Evolutionary conservation across 2,329 filamentous ascomycete species (phyloP), one percentile per base, ranked within the genome.

Genomic region (Cytospora paraplurivora): DNA sequence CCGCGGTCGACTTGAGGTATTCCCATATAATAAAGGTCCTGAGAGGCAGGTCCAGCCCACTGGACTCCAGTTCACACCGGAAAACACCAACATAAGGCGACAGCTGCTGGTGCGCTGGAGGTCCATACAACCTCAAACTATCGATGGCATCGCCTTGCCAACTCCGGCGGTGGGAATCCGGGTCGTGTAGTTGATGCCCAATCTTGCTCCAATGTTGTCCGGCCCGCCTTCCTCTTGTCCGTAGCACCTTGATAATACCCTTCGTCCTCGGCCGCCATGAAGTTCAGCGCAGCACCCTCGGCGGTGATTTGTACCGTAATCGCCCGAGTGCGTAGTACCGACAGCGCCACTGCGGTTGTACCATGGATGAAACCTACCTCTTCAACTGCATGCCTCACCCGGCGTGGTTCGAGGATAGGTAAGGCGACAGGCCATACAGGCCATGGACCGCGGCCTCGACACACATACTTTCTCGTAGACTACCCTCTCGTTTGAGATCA

Each of bases 221-320:
- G 19, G 1, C 15, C n/a, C 59, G 11, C 27, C 21, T 4, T 21
- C 34, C 34, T 21, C 34, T 34, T 57, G 53, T 15, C 54, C 58
- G 19, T 58, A 62, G n/a, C 64, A 66, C 11, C 62, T 62, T 33
- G 44, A n/a, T 54, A n/a, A 32, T 64, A 62, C 7, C 19, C 21
- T 12, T 35, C 47, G 11, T 50, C 57, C 17, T 53, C 37, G 15
- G 27, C 38, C 44, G 49, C 47, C 55, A 49, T 59, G 13, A 17
- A 8, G 10, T 34, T n/a, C 17, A 44, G 56, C 8, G 54, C 3
- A 12, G 56, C 52, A 37, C 33, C 55, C n/a, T 47, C 50, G 7
- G 17, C 35, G 7, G 41, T 37, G 2, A 33, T 32, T n/a, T 55
- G 62, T 19, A 41, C 21, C 38, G 63, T 56, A n/a, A 33, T 55